Percentiles rank a stretch among this genome's conserved stretches.
Conservation (phyloP, 2,329 filamentous ascomycete species). For the Aspergillus sp. region DNA sequence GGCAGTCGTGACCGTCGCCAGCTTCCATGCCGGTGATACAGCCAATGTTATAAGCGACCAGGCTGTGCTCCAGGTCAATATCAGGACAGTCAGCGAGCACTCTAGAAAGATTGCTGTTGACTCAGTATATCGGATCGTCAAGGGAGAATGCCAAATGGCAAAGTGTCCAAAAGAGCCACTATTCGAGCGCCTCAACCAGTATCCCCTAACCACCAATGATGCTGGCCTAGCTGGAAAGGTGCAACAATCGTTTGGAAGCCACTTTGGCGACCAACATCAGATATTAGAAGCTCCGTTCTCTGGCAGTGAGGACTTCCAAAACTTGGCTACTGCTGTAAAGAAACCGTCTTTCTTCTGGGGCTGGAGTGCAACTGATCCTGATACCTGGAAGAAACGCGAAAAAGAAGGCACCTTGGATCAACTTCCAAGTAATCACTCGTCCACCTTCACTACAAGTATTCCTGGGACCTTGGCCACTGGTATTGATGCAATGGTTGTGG, state of each 20-base stretch:
- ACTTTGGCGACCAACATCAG: background rate
- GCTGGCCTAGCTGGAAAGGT: background rate
- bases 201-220: background rate
- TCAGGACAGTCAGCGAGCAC: background rate
- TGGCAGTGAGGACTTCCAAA: background rate
- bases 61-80: background rate
- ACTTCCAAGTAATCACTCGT: background rate
- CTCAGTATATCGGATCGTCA: background rate
- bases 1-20: background rate
- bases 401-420: background rate
- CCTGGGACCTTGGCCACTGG: background rate
- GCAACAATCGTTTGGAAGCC: background rate
- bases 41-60: background rate
- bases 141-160: background rate
- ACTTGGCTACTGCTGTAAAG: background rate
- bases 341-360: background rate
- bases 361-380: background rate
- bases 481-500: background rate
- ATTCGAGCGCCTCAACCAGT: background rate
- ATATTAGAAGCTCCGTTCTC: background rate
- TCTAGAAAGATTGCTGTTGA: background rate
- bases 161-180: background rate
- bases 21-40: background rate
- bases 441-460: background rate
- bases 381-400: background rate